These are phyloP conservation scores for Cardamine chenopodiifolia DNA, from an alignment of 345 rosid genomes.

Conservation along the genomic window DNA sequence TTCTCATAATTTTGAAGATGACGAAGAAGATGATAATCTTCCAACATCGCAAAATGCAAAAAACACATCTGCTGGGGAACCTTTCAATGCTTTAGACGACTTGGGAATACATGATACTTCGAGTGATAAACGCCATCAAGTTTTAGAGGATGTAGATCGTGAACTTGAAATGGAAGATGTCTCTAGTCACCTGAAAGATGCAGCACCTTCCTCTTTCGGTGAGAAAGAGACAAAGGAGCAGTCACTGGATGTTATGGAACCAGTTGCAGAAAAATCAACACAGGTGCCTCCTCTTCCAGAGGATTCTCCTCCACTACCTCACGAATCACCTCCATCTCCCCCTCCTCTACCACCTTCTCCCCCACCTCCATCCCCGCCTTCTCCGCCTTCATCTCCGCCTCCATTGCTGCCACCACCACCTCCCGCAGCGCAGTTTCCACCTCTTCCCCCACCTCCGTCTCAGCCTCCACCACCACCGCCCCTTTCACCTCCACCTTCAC, in stretches of 20 bases:
- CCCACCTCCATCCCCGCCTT: conserved; percentile 54
- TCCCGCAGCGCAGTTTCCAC: conserved; percentile 51
- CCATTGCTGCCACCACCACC: conserved; percentile 57
- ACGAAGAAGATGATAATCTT: conserved; percentile 66
- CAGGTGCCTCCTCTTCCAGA: conserved; percentile 49
- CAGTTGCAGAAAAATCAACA: conserved; percentile 40
- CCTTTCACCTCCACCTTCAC: conserved; percentile 36
- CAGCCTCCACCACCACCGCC: conserved; percentile 55
- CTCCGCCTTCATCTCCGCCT: conserved; percentile 48
- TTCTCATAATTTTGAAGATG: conserved; percentile 72
- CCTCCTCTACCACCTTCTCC: conserved; percentile 73
- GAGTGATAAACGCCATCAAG: conserved; percentile 69
- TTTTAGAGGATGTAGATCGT: conserved; percentile 89
- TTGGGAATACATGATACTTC: conserved; percentile 51
- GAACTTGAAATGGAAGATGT: conserved; percentile 99
- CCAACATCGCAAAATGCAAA: conserved; percentile 44
- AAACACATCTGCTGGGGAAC: conserved; percentile 52
- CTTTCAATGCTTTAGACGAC: conserved; percentile 49
- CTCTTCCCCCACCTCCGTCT: conserved; percentile 61
- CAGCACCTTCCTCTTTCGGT: conserved; percentile 42
- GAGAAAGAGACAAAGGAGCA: conserved; percentile 53
- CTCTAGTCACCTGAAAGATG: conserved; percentile 67
- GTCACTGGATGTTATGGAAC: conserved; percentile 44
- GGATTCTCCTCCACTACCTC: conserved; percentile 65
- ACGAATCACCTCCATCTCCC: conserved; percentile 69